phyloP scores from a whole-genome alignment of 2,329 filamentous ascomycete species.

The Fusarium buxicola region DNA sequence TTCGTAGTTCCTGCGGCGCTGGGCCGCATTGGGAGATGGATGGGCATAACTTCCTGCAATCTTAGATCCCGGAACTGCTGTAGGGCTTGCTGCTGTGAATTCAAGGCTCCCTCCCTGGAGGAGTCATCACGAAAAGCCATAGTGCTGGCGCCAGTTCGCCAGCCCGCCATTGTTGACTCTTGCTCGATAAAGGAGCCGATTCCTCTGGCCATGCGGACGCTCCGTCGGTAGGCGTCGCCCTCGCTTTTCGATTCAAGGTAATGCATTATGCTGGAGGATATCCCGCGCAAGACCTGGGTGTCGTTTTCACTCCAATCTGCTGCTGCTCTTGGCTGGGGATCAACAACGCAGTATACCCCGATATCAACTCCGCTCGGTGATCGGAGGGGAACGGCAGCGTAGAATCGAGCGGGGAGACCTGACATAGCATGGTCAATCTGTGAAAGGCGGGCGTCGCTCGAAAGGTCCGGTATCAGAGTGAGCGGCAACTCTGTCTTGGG shows the following conservation, averaged over 20 bases:
- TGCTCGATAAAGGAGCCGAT: slow-evolving; percentile 54
- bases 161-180: slow-evolving; percentile 46
- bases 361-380: slow-evolving; percentile 55
- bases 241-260: slow-evolving; percentile 51
- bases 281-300: slow-evolving; percentile 43
- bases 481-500: slow-evolving; percentile 45
- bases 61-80: slow-evolving; percentile 12
- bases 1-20: slow-evolving; percentile 14
- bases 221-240: slow-evolving; percentile 45
- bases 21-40: slow-evolving; percentile 13
- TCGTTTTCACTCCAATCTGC: slow-evolving; percentile 43
- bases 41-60: slow-evolving; percentile 9
- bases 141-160: slow-evolving; percentile 31
- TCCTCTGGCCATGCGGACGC: slow-evolving; percentile 54
- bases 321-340: slow-evolving; percentile 16
- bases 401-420: slow-evolving; percentile 48
- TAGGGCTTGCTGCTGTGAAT: slow-evolving; percentile 27
- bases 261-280: slow-evolving; percentile 51
- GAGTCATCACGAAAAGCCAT: slow-evolving; percentile 21
- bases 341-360: slow-evolving; percentile 52
- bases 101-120: slow-evolving; percentile 24
- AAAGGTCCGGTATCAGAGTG: slow-evolving; percentile 51
- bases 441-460: slow-evolving; percentile 46
- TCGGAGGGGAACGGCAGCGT: slow-evolving; percentile 56
- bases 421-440: slow-evolving; percentile 36